These are phyloP conservation scores for Microcos paniculata DNA, from an alignment of 345 rosid species.

Conservation along the genomic window DNA sequence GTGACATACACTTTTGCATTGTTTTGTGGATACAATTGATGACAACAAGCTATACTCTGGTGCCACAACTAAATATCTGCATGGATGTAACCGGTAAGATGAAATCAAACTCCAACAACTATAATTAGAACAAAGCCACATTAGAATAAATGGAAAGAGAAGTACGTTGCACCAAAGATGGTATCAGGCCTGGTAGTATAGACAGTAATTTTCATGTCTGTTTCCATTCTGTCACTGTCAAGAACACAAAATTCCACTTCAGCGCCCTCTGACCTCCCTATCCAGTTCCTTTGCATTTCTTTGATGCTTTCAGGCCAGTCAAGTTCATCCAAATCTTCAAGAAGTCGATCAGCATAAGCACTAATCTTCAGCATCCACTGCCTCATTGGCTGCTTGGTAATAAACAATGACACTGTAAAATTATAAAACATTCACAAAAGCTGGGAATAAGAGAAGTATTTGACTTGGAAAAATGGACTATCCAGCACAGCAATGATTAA, in stretches of 20 bases:
- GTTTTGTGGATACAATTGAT: constrained; percentile 49
- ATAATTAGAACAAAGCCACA: background rate
- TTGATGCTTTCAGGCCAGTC: constrained; percentile 94
- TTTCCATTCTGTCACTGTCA: constrained; percentile 51
- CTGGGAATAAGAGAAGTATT: constrained; percentile 25
- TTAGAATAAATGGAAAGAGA: constrained; percentile 13
- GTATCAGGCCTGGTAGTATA: constrained; percentile 94
- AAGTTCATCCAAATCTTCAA: constrained; percentile 85
- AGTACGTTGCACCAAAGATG: constrained; percentile 91
- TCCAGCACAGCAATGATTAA: background rate
- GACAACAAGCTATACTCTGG: constrained; percentile 76
- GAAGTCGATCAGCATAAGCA: constrained; percentile 90
- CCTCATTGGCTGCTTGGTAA: constrained; percentile 99
- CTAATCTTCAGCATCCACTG: constrained; percentile 99
- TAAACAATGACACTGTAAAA: constrained; percentile 95
- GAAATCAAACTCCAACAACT: constrained; percentile 18
- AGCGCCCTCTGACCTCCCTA: constrained; percentile 92
- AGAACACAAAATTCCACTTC: constrained; percentile 66
- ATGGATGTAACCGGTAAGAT: constrained; percentile 15
- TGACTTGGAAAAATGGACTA: constrained; percentile 4
- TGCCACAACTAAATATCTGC: constrained; percentile 91
- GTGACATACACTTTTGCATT: constrained; percentile 48
- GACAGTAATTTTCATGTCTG: constrained; percentile 53
- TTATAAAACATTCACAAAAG: constrained; percentile 39
- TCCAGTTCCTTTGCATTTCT: constrained; percentile 97